These are phyloP conservation scores for Stromatinia cepivora DNA, from an alignment of 2,329 filamentous ascomycete species.

Conservation along the genomic window DNA sequence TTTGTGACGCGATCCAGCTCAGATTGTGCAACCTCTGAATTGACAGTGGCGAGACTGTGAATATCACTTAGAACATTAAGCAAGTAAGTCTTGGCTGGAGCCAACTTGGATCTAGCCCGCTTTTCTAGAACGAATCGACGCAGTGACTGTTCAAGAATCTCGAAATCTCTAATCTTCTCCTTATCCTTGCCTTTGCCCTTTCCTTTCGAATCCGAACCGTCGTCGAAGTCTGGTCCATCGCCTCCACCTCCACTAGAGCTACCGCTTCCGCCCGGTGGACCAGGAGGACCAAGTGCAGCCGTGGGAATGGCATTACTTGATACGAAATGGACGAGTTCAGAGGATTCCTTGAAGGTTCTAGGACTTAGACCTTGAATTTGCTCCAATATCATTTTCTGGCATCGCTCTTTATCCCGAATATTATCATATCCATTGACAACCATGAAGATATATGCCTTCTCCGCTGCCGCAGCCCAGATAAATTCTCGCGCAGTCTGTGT, in stretches of 20 bases:
- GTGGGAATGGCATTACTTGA: constrained; percentile 94
- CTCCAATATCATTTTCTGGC: constrained; percentile 89
- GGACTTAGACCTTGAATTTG: constrained; percentile 88
- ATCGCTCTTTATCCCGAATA: constrained; percentile 87
- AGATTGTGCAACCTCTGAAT: constrained; percentile 79
- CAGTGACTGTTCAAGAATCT: constrained; percentile 82
- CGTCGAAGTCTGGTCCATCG: constrained; percentile 45
- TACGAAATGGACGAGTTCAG: constrained; percentile 94
- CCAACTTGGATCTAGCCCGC: constrained; percentile 89
- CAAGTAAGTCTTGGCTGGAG: constrained; percentile 92
- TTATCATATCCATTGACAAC: constrained; percentile 97
- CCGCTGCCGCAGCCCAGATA: constrained; percentile 89
- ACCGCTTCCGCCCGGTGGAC: constrained; percentile 53
- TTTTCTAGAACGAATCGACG: constrained; percentile 95
- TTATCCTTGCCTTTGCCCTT: constrained; percentile 84
- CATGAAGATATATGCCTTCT: constrained; percentile 99
- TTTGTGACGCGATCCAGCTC: constrained; percentile 81
- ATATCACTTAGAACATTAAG: constrained; percentile 91
- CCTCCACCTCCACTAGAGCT: constrained; percentile 57
- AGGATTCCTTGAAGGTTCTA: constrained; percentile 86
- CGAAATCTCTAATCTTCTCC: constrained; percentile 87
- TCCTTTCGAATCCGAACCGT: constrained; percentile 53
- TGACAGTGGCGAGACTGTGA: constrained; percentile 78
- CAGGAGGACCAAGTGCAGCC: constrained; percentile 47
- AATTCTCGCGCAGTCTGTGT: constrained; percentile 98